phyloP scores from a whole-genome alignment of 225 moss, liverwort and hornwort genomes.

The Marchantia paleacea region DNA sequence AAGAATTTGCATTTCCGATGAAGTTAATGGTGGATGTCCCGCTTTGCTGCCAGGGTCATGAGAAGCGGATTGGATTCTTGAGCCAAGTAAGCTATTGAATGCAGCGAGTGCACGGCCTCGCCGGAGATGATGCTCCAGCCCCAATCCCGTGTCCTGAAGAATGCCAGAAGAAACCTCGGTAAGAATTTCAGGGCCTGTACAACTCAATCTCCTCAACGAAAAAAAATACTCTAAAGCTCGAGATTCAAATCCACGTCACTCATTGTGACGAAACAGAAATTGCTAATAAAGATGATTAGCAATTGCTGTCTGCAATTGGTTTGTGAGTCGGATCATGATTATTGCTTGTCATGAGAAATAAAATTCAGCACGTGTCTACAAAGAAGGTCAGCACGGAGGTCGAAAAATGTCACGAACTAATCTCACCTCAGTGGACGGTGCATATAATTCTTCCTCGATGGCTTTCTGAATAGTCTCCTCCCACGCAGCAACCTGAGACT shows the following conservation, averaged over 20 bases:
- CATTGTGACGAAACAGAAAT: too few species aligned
- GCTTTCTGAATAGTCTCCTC: constrained; percentile 56
- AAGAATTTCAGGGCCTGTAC: background rate
- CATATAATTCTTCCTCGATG: constrained; percentile 67
- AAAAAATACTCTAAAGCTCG: background rate
- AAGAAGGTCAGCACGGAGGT: background rate
- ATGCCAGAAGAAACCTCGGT: background rate
- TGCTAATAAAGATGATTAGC: too few species aligned
- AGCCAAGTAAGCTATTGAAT: constrained; percentile 60
- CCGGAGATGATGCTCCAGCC: constrained; percentile 73
- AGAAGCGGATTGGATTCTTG: constrained; percentile 42
- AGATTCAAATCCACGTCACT: background rate
- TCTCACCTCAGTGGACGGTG: constrained; percentile 62
- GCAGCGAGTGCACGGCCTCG: constrained; percentile 81
- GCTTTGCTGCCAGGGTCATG: constrained; percentile 31
- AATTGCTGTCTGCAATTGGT: too few species aligned
- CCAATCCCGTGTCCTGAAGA: constrained; percentile 56
- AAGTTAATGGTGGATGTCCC: constrained; percentile 27
- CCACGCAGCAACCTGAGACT: constrained; percentile 54
- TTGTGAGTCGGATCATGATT: too few species aligned
- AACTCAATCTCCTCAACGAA: background rate
- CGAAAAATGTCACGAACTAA: background rate
- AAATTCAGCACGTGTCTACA: background rate
- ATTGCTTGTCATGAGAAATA: too few species aligned
- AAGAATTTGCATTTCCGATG: constrained; percentile 50